Evolutionary conservation across 495 filamentous ascomycete species (phyloP).

Genomic region (Xylaria sp.): DNA sequence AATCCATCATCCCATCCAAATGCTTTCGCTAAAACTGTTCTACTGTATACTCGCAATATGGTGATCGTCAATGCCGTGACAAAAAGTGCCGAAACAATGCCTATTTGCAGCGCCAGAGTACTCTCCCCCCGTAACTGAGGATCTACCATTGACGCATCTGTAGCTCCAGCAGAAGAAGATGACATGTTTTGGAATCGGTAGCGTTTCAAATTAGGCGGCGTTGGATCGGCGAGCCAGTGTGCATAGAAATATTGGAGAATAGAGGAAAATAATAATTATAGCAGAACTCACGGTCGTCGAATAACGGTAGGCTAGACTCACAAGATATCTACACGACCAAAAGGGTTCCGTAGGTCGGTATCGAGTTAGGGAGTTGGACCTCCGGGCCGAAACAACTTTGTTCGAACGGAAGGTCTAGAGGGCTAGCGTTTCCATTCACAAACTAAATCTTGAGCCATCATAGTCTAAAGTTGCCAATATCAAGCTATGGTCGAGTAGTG

Average conservation of each 20-base stretch:
- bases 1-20: slow-evolving; percentile 55
- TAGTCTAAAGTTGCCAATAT: slow-evolving; percentile 11
- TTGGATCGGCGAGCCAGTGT: not conserved
- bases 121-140: slow-evolving; percentile 33
- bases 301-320: not conserved
- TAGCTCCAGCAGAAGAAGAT: not conserved
- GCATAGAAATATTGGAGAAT: not conserved
- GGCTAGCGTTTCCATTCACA: not conserved
- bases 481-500: not conserved
- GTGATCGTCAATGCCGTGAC: slow-evolving; percentile 32
- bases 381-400: not conserved
- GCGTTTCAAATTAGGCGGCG: not conserved
- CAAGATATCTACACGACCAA: not conserved
- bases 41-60: slow-evolving; percentile 43
- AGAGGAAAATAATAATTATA: not conserved
- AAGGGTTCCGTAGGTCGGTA: not conserved
- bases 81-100: slow-evolving; percentile 33
- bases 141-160: slow-evolving; percentile 25
- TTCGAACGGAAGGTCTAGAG: not conserved
- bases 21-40: slow-evolving; percentile 42
- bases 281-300: not conserved
- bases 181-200: slow-evolving; percentile 1
- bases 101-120: slow-evolving; percentile 31
- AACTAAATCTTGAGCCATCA: slow-evolving; percentile 7
- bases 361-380: not conserved